These are phyloP conservation scores for Globisporangium middletonii DNA, from an alignment of 352 stramenopile genomes.

Conservation along the genomic window DNA sequence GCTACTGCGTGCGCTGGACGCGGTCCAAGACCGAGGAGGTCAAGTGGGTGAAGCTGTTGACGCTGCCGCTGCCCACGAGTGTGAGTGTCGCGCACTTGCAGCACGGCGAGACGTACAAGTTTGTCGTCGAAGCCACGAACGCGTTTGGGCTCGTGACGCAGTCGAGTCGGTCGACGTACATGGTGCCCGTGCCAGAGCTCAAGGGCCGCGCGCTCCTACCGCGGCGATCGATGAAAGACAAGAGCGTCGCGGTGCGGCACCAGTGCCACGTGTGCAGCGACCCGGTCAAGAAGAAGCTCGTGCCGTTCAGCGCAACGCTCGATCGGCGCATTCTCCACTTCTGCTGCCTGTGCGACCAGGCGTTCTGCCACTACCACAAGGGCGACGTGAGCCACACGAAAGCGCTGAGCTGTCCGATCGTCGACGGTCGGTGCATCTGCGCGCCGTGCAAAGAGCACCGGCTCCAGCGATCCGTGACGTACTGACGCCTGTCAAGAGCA, in stretches of 20 bases:
- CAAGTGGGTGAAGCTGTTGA: constrained; percentile 71
- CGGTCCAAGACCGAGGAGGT: constrained; percentile 69
- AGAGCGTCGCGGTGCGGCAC: constrained; percentile 37
- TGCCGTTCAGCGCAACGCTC: constrained; percentile 57
- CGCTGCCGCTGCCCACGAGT: constrained; percentile 56
- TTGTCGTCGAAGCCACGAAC: constrained; percentile 80
- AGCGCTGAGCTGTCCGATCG: constrained; percentile 67
- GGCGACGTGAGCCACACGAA: constrained; percentile 75
- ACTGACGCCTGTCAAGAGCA: constrained; percentile 11
- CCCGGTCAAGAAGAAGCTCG: constrained; percentile 50
- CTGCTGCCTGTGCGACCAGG: constrained; percentile 68
- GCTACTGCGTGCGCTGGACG: constrained; percentile 79
- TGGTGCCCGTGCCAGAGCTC: constrained; percentile 74
- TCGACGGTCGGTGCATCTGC: constrained; percentile 75
- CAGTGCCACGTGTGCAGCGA: constrained; percentile 77
- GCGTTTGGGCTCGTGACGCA: constrained; percentile 65
- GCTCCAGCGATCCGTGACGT: constrained; percentile 47
- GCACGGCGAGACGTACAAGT: constrained; percentile 82
- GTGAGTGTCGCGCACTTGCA: constrained; percentile 54
- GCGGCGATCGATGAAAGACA: constrained; percentile 30
- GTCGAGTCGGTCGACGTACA: constrained; percentile 80
- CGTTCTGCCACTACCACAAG: constrained; percentile 85
- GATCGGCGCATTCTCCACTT: constrained; percentile 76
- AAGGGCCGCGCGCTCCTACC: constrained; percentile 48
- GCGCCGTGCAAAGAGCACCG: constrained; percentile 59